Conservation (phyloP, 2,329 filamentous ascomycete species). For the Fusarium lateritium region DNA sequence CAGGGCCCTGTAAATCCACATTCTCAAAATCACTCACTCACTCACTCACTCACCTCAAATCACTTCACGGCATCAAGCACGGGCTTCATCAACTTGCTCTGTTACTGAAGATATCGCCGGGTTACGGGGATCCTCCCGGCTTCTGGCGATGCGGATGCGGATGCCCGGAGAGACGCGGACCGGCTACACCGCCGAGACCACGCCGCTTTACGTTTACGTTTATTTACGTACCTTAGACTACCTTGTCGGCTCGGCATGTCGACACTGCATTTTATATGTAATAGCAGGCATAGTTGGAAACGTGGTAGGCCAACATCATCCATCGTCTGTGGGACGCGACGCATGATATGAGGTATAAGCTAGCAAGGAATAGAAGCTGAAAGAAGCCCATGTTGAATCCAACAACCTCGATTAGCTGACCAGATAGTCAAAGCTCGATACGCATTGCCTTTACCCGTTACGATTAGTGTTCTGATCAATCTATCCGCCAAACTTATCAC, state of each 20-base stretch:
- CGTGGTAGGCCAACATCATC: constrained; percentile 1
- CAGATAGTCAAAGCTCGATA: constrained; percentile 14
- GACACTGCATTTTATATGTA: not conserved
- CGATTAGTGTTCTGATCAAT: constrained; percentile 9
- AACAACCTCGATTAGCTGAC: constrained; percentile 12
- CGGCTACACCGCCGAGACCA: constrained; percentile 20
- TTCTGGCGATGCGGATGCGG: constrained; percentile 42
- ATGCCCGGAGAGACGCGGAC: constrained; percentile 38
- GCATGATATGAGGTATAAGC: constrained; percentile 25
- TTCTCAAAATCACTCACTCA: constrained; percentile 10
- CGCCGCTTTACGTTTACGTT: not conserved
- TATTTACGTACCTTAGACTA: constrained; percentile 17
- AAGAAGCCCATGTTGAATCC: constrained; percentile 21
- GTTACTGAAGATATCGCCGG: constrained; percentile 17
- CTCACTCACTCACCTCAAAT: not conserved
- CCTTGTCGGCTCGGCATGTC: constrained; percentile 21
- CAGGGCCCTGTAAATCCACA: constrained; percentile 14
- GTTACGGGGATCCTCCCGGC: constrained; percentile 28
- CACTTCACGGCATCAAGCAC: constrained; percentile 3
- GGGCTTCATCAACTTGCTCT: constrained; percentile 1
- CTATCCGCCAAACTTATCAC: constrained; percentile 2
- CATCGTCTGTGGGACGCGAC: constrained; percentile 3
- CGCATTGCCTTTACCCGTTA: constrained; percentile 7
- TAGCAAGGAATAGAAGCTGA: constrained; percentile 25
- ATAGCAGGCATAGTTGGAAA: not conserved